These are phyloP conservation scores for Zygosaccharomyces pseudobailii DNA, from an alignment of 1,139 yeast species.

Conservation along the genomic window DNA sequence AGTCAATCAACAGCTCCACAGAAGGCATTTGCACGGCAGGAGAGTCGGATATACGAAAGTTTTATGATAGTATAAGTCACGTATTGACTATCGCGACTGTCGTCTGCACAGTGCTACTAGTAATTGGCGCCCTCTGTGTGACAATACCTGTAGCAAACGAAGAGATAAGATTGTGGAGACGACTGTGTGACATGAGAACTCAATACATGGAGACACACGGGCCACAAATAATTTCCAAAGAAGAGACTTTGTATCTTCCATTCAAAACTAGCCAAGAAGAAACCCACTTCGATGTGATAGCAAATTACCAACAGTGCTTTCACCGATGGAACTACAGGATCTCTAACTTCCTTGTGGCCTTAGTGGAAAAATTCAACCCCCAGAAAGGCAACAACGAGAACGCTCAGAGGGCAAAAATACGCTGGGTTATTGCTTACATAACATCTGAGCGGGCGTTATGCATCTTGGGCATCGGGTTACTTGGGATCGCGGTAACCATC, in stretches of 20 bases:
- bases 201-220: constrained; percentile 7
- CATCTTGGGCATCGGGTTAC: constrained; percentile 43
- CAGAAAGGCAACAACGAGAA: constrained; percentile 4
- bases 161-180: constrained; percentile 50
- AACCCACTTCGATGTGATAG: constrained; percentile 28
- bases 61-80: constrained; percentile 34
- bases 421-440: constrained; percentile 51
- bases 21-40: constrained; percentile 24
- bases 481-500: constrained; percentile 46
- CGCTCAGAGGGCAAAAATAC: constrained; percentile 21
- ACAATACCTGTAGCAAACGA: constrained; percentile 42
- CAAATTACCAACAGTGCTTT: constrained; percentile 30
- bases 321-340: constrained; percentile 25
- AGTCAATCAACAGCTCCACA: constrained; percentile 1
- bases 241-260: constrained; percentile 1
- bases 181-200: constrained; percentile 34
- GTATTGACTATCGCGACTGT: constrained; percentile 37
- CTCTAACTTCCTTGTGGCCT: constrained; percentile 12
- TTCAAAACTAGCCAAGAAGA: constrained; percentile 4
- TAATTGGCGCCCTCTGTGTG: constrained; percentile 38
- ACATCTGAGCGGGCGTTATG: constrained; percentile 45
- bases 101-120: constrained; percentile 40
- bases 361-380: constrained; percentile 23
- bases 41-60: constrained; percentile 29
- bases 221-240: background rate